Evolutionary conservation across 192 early-diverging fungal genomes (phyloP), one percentile per base, ranked within the genome.

Genomic region (Podila epigama): DNA sequence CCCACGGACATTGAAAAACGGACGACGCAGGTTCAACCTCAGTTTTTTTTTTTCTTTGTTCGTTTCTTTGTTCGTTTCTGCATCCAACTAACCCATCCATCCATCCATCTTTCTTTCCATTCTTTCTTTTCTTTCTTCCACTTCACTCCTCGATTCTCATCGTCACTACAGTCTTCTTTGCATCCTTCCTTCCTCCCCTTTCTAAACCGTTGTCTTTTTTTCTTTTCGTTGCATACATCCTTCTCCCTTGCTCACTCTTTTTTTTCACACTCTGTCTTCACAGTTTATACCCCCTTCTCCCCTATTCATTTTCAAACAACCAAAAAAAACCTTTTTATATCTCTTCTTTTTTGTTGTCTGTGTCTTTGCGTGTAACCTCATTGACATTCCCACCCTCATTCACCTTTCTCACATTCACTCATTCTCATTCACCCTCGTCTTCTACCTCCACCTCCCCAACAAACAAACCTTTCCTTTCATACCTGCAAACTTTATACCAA

Each of bases 361-460:
- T n/a, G n/a, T n/a, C n/a, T n/a, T n/a, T n/a, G n/a, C n/a, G n/a
- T n/a, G 28, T 11, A 32, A 31, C 9, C 6, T 12, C 18, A 39
- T 39, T 48, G 44, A 22, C 18, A 20, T 48, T 48, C 44, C 16
- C 40, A 16, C 10, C 40, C 3, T 41, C 18, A 3, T 48, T 48
- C 25, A 9, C 16, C 20, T 22, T 5, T 48, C n/a, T 22, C 44
- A n/a, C 44, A 48, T 44, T n/a, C 20, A 15, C 8, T n/a, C 4
- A 0, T 48, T 48, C 44, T 48, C n/a, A 48, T 48, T 22, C 7
- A 13, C 44, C 44, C 44, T 22, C 10, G n/a, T 22, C 44, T n/a
- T n/a, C n/a, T n/a, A n/a, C n/a, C n/a, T n/a, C 7, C 53, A 62
- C 60, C 44, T 70, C 56, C 40, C 44, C 27, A 58, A 34, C 27